These are phyloP conservation scores for Penicillium brasilianum DNA, from an alignment of 2,329 filamentous ascomycete genomes.

Conservation along the genomic window DNA sequence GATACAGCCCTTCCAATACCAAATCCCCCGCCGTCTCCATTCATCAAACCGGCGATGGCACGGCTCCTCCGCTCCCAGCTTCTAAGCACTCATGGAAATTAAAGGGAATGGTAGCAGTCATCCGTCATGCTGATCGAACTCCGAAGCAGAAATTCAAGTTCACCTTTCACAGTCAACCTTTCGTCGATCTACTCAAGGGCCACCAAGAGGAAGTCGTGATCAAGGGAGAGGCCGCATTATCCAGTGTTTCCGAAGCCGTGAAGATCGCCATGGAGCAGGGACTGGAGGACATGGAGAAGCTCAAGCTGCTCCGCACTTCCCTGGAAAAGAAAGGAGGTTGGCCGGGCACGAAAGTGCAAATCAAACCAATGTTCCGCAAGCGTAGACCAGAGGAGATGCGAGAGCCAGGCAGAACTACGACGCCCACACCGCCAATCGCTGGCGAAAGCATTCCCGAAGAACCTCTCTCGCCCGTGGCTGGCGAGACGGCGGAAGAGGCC, in stretches of 20 bases:
- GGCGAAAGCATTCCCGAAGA: conserved; percentile 27
- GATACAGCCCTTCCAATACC: conserved; percentile 31
- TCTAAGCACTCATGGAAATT: conserved; percentile 96
- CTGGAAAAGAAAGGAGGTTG: conserved; percentile 90
- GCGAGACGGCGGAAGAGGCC: conserved; percentile 33
- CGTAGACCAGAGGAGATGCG: conserved; percentile 69
- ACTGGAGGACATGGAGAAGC: conserved; percentile 82
- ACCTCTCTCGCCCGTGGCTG: conserved; percentile 26
- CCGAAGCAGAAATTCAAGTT: conserved; percentile 99
- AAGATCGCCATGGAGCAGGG: conserved; percentile 77
- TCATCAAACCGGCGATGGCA: conserved; percentile 33
- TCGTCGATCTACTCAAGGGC: conserved; percentile 90
- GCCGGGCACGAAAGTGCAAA: conserved; percentile 97
- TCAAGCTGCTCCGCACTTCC: conserved; percentile 83
- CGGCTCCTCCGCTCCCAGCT: conserved; percentile 63
- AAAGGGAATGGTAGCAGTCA: conserved; percentile 95
- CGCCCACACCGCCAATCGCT: conserved; percentile 13
- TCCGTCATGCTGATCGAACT: conserved; percentile 93
- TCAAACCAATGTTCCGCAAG: conserved; percentile 98
- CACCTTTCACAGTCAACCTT: conserved; percentile 95
- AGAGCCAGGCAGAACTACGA: conserved; percentile 33
- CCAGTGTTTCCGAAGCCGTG: conserved; percentile 87
- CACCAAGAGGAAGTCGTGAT: conserved; percentile 96
- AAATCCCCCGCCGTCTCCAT: conserved; percentile 35
- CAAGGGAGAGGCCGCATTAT: conserved; percentile 86